Conservation (phyloP, 75 land plant genomes). For the Pseudotsuga menziesii region DNA sequence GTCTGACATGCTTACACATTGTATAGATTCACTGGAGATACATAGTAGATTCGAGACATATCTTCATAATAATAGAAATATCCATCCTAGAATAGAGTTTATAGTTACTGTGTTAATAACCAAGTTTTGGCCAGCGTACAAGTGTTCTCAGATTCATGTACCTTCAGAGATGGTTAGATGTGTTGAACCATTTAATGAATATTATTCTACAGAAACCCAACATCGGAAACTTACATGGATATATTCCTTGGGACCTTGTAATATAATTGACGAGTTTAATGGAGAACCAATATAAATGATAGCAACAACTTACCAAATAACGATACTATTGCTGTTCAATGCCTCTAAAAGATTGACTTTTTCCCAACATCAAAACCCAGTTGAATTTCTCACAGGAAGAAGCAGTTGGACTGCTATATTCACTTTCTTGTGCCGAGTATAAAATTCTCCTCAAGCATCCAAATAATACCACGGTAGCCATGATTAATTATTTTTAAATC, state of each 20-base stretch:
- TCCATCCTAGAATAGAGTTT: constrained; percentile 82
- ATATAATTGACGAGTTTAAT: constrained; percentile 27
- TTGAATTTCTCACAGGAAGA: constrained; percentile 82
- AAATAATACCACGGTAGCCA: constrained; percentile 51
- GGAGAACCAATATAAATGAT: too few relatives aligned
- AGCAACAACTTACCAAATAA: too few relatives aligned
- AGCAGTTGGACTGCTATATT: constrained; percentile 65
- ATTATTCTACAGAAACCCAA: constrained; percentile 70
- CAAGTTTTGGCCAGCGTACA: constrained; percentile 92
- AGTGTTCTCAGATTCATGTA: constrained; percentile 73
- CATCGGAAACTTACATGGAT: constrained; percentile 87
- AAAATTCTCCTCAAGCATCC: constrained; percentile 79
- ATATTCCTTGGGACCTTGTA: constrained; percentile 80
- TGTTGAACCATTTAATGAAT: constrained; percentile 74
- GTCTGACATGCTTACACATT: constrained; percentile 58
- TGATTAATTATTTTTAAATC: constrained; percentile 75
- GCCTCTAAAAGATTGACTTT: constrained; percentile 70
- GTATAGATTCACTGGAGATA: constrained; percentile 13
- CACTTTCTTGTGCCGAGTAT: constrained; percentile 79
- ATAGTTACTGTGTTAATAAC: constrained; percentile 87
- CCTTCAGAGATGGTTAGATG: constrained; percentile 87
- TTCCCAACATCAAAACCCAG: constrained; percentile 73
- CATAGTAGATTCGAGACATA: constrained; percentile 15
- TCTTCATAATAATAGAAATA: constrained; percentile 12
- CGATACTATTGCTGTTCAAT: background rate